Evolutionary conservation across 2,329 filamentous ascomycete genomes (phyloP), one percentile per base, ranked within the genome.

Genomic region (Diplodia mutila): DNA sequence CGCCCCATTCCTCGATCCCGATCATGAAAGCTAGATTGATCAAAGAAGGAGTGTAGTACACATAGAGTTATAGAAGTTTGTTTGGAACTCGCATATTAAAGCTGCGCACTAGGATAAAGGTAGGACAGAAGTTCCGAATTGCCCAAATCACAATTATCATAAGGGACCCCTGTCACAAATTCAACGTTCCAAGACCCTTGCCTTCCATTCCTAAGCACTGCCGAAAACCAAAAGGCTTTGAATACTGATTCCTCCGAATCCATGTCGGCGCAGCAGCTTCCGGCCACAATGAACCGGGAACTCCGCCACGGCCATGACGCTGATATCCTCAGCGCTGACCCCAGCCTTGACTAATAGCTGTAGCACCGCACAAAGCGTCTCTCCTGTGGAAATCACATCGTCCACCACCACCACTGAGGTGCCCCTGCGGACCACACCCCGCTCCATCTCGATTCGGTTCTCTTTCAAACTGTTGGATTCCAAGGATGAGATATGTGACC

Each of bases 341-440:
- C 83, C 82, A 68, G 77, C 80, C 70, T 84, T 59, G 0, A 49
- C 14, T 29, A 89, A 72, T 1, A 89, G 76, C 70, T 80, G 70
- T n/a, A n/a, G n/a, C n/a, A n/a, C n/a, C n/a, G n/a, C n/a, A n/a
- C n/a, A n/a, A n/a, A n/a, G n/a, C n/a, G n/a, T n/a, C n/a, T n/a
- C n/a, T n/a, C n/a, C n/a, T n/a, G n/a, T 85, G 6, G 87, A 80
- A 67, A 89, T 81, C 32, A 88, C 86, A 74, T 89, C 87, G 68
- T 89, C 87, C 6, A 89, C 80, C 0, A 89, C 80, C n/a, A 89
- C 78, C 12, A 89, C 82, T 4, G 77, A 79, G 3, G 74, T 76
- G 1, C 76, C 80, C 42, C 29, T 72, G 0, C 77, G 71, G 21
- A 89, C 39, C 46, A 76, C 75, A 76, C 82, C 76, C 21, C 71